These are phyloP conservation scores for Eucalyptus tenuipes DNA, from an alignment of 345 rosid genomes.

Conservation along the genomic window DNA sequence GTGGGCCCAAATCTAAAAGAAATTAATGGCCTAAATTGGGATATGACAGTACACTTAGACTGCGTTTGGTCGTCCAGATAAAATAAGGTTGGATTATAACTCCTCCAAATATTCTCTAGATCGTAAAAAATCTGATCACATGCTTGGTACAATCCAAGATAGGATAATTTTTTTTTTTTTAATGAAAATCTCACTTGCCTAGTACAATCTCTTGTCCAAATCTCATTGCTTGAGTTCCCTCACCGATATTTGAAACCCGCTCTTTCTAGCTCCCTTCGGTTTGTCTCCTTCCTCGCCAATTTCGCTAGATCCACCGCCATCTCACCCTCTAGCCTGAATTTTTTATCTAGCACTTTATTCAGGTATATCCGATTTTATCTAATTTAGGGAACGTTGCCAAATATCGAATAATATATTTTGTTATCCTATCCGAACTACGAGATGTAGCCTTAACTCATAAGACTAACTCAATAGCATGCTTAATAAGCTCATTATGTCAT, in stretches of 20 bases:
- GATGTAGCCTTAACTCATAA: background rate
- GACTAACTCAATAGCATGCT: background rate
- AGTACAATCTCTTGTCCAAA: fast-evolving
- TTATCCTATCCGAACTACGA: background rate
- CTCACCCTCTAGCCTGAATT: background rate
- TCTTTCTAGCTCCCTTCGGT: background rate
- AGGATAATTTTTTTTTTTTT: background rate
- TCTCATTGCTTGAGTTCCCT: background rate
- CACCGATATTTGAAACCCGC: background rate
- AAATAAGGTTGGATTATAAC: no score
- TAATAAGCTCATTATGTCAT: background rate
- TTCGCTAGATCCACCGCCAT: background rate
- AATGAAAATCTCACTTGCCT: background rate
- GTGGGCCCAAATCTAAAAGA: background rate
- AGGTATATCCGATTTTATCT: background rate
- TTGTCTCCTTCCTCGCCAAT: background rate
- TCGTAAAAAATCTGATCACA: background rate
- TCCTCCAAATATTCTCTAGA: no score
- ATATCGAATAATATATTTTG: no score
- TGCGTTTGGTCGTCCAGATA: fast-evolving
- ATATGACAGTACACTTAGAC: background rate
- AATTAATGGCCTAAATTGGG: background rate
- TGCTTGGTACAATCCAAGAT: background rate
- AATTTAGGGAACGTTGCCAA: no score
- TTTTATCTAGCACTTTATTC: no score